A percentile compares a stretch with the other conserved stretches of the same genome.
Conservation (phyloP, 2,329 filamentous ascomycete species). For the Colletotrichum kahawae region DNA sequence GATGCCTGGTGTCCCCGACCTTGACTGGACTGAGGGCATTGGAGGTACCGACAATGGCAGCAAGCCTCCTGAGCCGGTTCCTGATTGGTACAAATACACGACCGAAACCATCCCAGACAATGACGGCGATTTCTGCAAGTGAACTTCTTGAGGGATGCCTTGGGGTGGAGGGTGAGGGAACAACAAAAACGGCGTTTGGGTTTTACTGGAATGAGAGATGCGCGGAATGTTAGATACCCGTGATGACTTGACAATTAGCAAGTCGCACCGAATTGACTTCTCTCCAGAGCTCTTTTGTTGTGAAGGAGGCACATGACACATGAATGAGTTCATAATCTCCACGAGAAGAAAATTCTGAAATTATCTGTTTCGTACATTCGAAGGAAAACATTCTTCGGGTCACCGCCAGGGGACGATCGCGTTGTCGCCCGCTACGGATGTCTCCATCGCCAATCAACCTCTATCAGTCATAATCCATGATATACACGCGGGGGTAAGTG, state of each 20-base stretch:
- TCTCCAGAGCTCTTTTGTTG: accelerated
- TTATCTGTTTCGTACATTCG: neutral
- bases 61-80: too few relatives aligned
- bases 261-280: neutral
- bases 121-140: too few relatives aligned
- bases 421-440: neutral
- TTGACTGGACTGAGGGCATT: accelerated
- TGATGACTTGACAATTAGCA: neutral
- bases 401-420: neutral
- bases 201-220: neutral
- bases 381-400: neutral
- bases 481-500: neutral
- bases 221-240: neutral
- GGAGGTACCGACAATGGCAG: neutral
- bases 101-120: too few relatives aligned
- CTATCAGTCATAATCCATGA: neutral
- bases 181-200: neutral
- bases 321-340: neutral
- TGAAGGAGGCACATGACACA: neutral
- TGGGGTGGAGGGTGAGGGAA: accelerated
- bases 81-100: too few relatives aligned
- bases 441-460: neutral
- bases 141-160: neutral
- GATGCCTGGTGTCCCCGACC: accelerated
- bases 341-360: neutral